Percentiles rank a stretch among this genome's conserved stretches.
Conservation (phyloP, 192 early-diverging fungal species). For the Coemansia sp. region DNA sequence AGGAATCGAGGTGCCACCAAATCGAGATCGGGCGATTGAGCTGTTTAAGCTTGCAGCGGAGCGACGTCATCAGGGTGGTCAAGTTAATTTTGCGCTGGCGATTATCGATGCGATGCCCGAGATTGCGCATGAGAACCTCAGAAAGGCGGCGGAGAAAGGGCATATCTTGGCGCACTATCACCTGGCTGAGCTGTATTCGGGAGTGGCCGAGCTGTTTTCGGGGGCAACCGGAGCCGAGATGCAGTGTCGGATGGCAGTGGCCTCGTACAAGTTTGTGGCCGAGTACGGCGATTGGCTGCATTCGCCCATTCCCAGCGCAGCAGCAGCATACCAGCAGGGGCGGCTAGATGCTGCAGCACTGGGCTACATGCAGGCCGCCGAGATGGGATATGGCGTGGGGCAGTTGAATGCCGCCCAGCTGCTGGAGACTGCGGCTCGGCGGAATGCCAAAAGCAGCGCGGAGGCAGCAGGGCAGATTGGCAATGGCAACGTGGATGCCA, state of each 20-base stretch:
- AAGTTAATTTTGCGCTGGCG: conserved; percentile 65
- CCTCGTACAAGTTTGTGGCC: conserved; percentile 74
- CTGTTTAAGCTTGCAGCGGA: conserved; percentile 71
- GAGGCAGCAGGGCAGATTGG: not conserved
- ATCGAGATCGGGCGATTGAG: conserved; percentile 58
- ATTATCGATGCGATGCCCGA: conserved; percentile 19
- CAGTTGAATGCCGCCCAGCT: conserved; percentile 91
- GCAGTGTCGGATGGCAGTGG: conserved; percentile 66
- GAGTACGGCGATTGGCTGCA: conserved; percentile 87
- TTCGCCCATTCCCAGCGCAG: conserved; percentile 60
- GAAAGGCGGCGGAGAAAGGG: conserved; percentile 59
- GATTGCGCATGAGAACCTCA: conserved; percentile 56
- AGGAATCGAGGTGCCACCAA: conserved; percentile 58
- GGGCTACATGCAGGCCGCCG: conserved; percentile 79
- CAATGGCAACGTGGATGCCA: not conserved
- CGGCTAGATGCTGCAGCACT: conserved; percentile 70
- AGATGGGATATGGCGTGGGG: conserved; percentile 82
- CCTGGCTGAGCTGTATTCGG: conserved; percentile 67
- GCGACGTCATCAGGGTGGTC: conserved; percentile 69
- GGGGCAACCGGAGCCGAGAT: conserved; percentile 22
- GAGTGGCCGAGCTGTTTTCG: conserved; percentile 57
- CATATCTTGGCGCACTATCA: conserved; percentile 80
- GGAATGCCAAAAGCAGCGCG: not conserved
- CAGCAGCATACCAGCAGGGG: conserved; percentile 56
- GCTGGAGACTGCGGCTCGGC: conserved; percentile 57